Evolutionary conservation across 2,329 filamentous ascomycete species (phyloP).

Genomic region (Colletotrichum acutatum): DNA sequence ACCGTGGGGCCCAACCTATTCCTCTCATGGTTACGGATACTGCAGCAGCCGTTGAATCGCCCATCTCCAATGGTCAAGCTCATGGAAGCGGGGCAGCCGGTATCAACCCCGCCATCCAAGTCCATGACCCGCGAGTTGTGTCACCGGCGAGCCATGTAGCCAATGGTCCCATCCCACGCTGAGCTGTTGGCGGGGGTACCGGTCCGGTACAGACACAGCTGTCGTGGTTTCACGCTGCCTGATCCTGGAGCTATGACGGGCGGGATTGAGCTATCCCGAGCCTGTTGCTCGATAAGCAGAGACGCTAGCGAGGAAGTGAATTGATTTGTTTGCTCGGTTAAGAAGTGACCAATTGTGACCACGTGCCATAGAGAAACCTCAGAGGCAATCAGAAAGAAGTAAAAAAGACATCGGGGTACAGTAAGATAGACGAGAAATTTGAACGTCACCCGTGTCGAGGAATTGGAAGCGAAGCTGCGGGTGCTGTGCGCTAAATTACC

Average conservation of each 20-base stretch:
- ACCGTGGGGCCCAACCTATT: not conserved
- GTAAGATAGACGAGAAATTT: not conserved
- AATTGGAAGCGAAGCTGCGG: slow-evolving; percentile 6
- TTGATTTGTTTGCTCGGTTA: not conserved
- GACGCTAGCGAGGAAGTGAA: not conserved
- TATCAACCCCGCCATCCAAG: slow-evolving; percentile 19
- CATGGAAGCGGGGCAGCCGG: slow-evolving; percentile 25
- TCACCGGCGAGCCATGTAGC: slow-evolving; percentile 14
- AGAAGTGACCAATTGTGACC: not conserved
- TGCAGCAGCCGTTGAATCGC: slow-evolving; percentile 4
- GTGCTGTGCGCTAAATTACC: slow-evolving; percentile 14
- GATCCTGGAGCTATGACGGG: slow-evolving; percentile 21
- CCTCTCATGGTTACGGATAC: not conserved
- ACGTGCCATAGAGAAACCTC: not conserved
- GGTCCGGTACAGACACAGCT: not conserved
- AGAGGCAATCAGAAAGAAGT: not conserved
- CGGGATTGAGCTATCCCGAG: slow-evolving; percentile 23
- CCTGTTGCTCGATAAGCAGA: not conserved
- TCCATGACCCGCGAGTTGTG: slow-evolving; percentile 18
- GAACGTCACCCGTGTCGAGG: slow-evolving; percentile 19
- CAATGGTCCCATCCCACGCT: not conserved
- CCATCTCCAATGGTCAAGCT: slow-evolving; percentile 7
- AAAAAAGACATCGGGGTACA: not conserved
- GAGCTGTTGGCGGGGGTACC: slow-evolving; percentile 15
- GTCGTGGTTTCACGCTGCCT: slow-evolving; percentile 14